Conservation (phyloP, 306 rosid genomes). For the Arachis stenosperma region DNA sequence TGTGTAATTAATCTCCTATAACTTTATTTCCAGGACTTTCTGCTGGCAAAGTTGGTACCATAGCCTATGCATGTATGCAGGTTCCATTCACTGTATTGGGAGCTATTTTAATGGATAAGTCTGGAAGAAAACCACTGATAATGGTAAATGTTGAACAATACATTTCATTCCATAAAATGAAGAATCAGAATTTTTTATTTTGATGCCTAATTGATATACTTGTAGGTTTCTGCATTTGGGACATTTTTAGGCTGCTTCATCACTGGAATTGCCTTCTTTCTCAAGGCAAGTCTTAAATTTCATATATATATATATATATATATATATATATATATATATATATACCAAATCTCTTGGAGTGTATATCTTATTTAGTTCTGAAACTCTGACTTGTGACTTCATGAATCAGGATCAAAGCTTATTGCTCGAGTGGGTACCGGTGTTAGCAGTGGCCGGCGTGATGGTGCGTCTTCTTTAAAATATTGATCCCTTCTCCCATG, state of each 20-base stretch:
- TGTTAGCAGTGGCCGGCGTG: constrained; percentile 60
- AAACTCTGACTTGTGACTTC: constrained; percentile 22
- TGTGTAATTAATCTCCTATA: constrained; percentile 3
- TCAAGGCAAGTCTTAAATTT: constrained; percentile 51
- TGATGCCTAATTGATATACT: constrained; percentile 25
- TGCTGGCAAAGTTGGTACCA: constrained; percentile 66
- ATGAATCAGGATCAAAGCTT: constrained; percentile 44
- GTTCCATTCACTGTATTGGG: constrained; percentile 62
- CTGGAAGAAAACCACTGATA: constrained; percentile 74
- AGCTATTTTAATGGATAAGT: constrained; percentile 64
- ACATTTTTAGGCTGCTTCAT: constrained; percentile 67
- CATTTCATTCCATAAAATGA: neutral
- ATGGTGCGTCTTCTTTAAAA: constrained; percentile 53
- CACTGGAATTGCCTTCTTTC: constrained; percentile 59
- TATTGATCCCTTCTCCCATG: neutral
- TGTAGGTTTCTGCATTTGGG: constrained; percentile 61
- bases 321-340: neutral
- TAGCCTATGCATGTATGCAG: constrained; percentile 74
- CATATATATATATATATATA: neutral
- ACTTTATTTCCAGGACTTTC: constrained; percentile 57
- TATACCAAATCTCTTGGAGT: neutral
- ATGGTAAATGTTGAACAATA: constrained; percentile 43
- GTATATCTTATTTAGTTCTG: constrained; percentile 17
- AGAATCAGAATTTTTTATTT: constrained; percentile 23
- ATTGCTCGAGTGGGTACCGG: constrained; percentile 43